Evolutionary conservation across 2,329 filamentous ascomycete species (phyloP).

Genomic region (Bipolaris cookei): DNA sequence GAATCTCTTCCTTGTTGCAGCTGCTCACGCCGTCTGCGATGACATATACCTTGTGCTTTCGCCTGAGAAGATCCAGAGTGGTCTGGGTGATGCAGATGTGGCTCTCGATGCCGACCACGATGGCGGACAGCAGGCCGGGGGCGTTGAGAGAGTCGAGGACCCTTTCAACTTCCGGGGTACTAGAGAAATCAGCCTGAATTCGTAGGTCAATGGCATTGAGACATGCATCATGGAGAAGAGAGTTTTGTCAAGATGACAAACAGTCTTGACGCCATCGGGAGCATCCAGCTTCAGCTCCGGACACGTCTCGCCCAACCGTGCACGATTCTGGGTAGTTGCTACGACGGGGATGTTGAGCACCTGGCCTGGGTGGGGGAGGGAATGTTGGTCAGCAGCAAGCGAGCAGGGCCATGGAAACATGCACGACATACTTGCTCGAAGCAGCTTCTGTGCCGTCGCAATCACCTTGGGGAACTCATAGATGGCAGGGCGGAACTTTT

Average conservation of each 20-base stretch:
- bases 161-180: conserved; percentile 67
- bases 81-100: conserved; percentile 97
- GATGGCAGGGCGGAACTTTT: conserved; percentile 85
- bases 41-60: conserved; percentile 82
- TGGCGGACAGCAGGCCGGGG: conserved; percentile 55
- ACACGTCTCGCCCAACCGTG: conserved; percentile 80
- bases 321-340: conserved; percentile 82
- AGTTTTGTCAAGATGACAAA: conserved; percentile 79
- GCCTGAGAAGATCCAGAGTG: conserved; percentile 72
- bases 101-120: conserved; percentile 88
- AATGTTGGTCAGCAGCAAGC: conserved; percentile 15
- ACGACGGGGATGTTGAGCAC: conserved; percentile 78
- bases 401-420: conserved; percentile 6
- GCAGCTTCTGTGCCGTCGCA: conserved; percentile 59
- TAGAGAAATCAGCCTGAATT: background rate
- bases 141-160: conserved; percentile 49
- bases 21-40: conserved; percentile 89
- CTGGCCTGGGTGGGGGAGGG: conserved; percentile 45
- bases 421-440: conserved; percentile 53
- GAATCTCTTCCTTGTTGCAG: conserved; percentile 81
- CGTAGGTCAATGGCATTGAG: background rate
- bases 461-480: conserved; percentile 81
- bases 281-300: conserved; percentile 66
- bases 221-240: conserved; percentile 79
- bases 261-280: conserved; percentile 58